Conservation (phyloP, 2,329 filamentous ascomycete species). For the Periconia sp. region DNA sequence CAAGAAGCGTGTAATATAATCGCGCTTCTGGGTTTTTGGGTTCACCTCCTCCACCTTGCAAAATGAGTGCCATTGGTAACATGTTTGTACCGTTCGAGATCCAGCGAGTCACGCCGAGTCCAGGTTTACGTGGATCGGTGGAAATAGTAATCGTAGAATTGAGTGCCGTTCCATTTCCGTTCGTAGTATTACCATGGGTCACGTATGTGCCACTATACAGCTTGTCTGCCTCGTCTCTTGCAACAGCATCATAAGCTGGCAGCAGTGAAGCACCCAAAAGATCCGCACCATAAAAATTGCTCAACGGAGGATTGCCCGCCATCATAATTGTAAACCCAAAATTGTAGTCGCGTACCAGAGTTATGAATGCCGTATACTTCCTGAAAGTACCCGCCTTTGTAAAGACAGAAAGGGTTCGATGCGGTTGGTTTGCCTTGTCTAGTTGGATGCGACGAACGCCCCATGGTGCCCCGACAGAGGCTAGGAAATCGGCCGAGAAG, state of each 20-base stretch:
- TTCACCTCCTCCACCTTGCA: slow-evolving; percentile 14
- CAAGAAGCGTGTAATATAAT: slow-evolving; percentile 30
- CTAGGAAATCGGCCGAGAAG: slow-evolving; percentile 21
- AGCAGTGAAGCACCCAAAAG: slow-evolving; percentile 18
- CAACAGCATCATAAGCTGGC: slow-evolving; percentile 21
- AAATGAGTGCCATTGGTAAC: slow-evolving; percentile 18
- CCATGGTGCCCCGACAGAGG: slow-evolving; percentile 28
- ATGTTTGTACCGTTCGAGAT: slow-evolving; percentile 25
- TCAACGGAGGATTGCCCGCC: slow-evolving; percentile 13
- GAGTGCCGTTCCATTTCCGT: not conserved
- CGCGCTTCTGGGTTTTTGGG: slow-evolving; percentile 18
- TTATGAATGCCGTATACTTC: slow-evolving; percentile 18
- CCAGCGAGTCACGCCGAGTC: slow-evolving; percentile 19
- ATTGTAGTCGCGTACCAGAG: slow-evolving; percentile 19
- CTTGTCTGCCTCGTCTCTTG: slow-evolving; percentile 18
- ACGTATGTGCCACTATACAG: slow-evolving; percentile 19
- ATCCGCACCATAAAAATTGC: slow-evolving; percentile 16
- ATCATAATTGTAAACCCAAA: slow-evolving; percentile 24
- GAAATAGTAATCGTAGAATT: slow-evolving; percentile 18
- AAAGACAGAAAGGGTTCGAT: slow-evolving; percentile 18
- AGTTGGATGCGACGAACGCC: slow-evolving; percentile 28
- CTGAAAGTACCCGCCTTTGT: slow-evolving; percentile 21
- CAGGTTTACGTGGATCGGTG: slow-evolving; percentile 14
- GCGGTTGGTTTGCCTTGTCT: slow-evolving; percentile 11
- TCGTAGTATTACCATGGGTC: not conserved